Conservation (phyloP, 2,329 filamentous ascomycete genomes). For the Zarea fungicola region DNA sequence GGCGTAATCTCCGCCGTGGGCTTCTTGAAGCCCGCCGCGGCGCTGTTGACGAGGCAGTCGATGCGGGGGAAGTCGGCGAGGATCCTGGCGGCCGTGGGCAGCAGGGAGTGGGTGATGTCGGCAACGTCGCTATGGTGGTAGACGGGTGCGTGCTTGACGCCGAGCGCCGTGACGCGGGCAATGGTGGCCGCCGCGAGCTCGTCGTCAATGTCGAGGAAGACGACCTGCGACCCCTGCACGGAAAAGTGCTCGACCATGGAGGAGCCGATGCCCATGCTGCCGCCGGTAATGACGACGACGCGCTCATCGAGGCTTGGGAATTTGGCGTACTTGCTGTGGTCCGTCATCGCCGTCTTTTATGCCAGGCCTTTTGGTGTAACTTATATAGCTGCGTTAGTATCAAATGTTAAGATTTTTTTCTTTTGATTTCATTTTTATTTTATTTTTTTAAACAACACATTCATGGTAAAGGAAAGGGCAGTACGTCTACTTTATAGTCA, state of each 20-base stretch:
- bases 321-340: conserved; percentile 19
- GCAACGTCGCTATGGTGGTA: conserved; percentile 36
- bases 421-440: too few relatives aligned
- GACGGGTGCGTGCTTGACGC: conserved; percentile 21
- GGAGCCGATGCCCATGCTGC: conserved; percentile 36
- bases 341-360: not conserved
- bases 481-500: too few relatives aligned
- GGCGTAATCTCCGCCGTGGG: conserved; percentile 28
- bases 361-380: too few relatives aligned
- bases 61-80: conserved; percentile 44
- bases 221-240: conserved; percentile 32
- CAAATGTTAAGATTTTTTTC: too few relatives aligned
- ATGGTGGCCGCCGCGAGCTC: conserved; percentile 24
- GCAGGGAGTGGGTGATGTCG: conserved; percentile 24
- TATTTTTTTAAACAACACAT: too few relatives aligned
- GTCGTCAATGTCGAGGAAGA: conserved; percentile 33
- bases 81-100: conserved; percentile 26
- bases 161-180: conserved; percentile 13
- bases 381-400: too few relatives aligned
- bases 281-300: conserved; percentile 35
- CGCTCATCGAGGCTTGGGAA: conserved; percentile 31
- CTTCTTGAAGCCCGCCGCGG: conserved; percentile 41
- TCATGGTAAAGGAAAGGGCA: too few relatives aligned
- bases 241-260: conserved; percentile 34
- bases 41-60: conserved; percentile 86